phyloP scores from a whole-genome alignment of 2,329 filamentous ascomycete genomes.

The Sclerotinia borealis region DNA sequence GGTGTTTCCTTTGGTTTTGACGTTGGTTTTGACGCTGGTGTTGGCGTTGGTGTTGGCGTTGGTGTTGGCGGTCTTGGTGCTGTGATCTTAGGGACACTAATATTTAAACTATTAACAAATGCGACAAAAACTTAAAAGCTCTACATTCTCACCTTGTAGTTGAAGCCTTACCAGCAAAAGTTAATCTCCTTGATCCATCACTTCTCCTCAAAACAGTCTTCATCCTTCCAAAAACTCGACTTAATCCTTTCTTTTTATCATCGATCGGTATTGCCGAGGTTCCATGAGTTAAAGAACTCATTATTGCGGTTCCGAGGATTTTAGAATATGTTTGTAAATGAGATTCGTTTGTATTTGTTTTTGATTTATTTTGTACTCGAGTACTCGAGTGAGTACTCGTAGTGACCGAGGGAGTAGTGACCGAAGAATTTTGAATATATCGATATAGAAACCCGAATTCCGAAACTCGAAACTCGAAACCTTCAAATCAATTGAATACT shows the following conservation, averaged over 20 bases:
- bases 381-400: no score
- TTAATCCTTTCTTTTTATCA: conserved; percentile 27
- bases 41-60: not conserved
- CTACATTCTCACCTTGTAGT: conserved; percentile 20
- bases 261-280: conserved; percentile 17
- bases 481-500: not conserved
- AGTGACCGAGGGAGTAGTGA: not conserved
- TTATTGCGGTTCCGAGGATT: conserved; percentile 17
- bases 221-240: conserved; percentile 24
- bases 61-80: not conserved
- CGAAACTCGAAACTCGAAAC: not conserved
- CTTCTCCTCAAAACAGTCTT: conserved; percentile 29
- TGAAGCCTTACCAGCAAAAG: conserved; percentile 16
- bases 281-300: conserved; percentile 23
- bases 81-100: not conserved
- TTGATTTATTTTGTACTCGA: not conserved
- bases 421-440: not conserved
- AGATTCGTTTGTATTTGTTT: not conserved
- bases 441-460: not conserved
- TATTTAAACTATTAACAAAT: not conserved
- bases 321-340: not conserved
- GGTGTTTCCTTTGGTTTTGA: conserved; percentile 14
- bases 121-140: not conserved
- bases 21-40: not conserved
- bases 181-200: conserved; percentile 27